phyloP scores from a whole-genome alignment of 2,329 filamentous ascomycete genomes.

The Beauveria australis region DNA sequence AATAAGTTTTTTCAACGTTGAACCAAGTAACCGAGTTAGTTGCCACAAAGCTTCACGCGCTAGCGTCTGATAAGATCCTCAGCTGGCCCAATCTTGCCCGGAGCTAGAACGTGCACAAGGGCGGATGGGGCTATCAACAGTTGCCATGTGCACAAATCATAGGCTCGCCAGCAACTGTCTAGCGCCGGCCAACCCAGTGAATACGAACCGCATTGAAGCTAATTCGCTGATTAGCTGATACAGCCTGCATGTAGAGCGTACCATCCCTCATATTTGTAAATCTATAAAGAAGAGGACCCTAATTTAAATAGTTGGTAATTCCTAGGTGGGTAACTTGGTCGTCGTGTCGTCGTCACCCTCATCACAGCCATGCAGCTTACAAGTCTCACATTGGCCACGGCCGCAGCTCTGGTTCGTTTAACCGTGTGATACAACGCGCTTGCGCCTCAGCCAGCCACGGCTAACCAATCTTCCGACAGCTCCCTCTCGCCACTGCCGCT shows the following conservation, averaged over 20 bases:
- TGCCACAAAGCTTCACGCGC: too few relatives aligned
- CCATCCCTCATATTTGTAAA: background rate
- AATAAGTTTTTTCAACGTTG: too few relatives aligned
- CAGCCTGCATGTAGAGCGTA: background rate
- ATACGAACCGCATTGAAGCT: too few relatives aligned
- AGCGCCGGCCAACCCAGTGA: too few relatives aligned
- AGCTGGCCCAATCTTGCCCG: too few relatives aligned
- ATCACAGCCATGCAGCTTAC: conserved; percentile 2
- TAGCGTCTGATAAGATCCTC: too few relatives aligned
- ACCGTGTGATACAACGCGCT: background rate
- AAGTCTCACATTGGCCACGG: conserved; percentile 1
- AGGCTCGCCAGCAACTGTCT: background rate
- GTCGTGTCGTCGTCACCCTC: too few relatives aligned
- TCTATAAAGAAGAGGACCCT: background rate
- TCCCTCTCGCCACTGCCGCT: background rate
- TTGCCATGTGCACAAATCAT: background rate
- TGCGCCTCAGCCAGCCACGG: background rate
- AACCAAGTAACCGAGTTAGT: too few relatives aligned
- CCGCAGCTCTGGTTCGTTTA: background rate
- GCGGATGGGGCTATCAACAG: too few relatives aligned
- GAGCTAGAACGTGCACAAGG: too few relatives aligned
- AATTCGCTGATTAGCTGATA: background rate
- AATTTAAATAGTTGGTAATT: background rate
- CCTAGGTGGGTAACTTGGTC: too few relatives aligned
- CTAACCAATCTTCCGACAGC: background rate